These are phyloP conservation scores for Peronospora belbahrii DNA, from an alignment of 352 stramenopile genomes.

Conservation along the genomic window DNA sequence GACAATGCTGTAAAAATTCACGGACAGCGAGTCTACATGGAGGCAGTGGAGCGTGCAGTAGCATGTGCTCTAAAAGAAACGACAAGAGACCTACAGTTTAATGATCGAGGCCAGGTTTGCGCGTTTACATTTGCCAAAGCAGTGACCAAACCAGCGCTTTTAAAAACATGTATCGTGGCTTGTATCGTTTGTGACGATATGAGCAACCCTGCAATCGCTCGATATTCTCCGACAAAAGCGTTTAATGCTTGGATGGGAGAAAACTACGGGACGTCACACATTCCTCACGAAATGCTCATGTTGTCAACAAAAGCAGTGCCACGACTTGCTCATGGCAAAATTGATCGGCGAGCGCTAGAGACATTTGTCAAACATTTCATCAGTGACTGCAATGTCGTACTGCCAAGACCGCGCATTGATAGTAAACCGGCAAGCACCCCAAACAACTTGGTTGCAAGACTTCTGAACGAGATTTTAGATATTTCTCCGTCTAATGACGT, in stretches of 20 bases:
- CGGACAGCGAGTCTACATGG: slow-evolving; percentile 42
- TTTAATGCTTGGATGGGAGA: slow-evolving; percentile 28
- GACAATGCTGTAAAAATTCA: slow-evolving; percentile 52
- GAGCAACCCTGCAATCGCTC: not conserved
- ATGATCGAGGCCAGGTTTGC: slow-evolving; percentile 7
- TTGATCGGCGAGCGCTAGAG: slow-evolving; percentile 23
- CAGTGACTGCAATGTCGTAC: not conserved
- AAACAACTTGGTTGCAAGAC: slow-evolving; percentile 1
- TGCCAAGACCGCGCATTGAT: not conserved
- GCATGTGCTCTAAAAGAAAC: slow-evolving; percentile 8
- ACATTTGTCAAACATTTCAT: slow-evolving; percentile 4
- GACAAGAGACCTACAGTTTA: not conserved
- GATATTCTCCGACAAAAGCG: slow-evolving; percentile 7
- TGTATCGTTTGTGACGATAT: slow-evolving; percentile 13
- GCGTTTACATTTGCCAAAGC: slow-evolving; percentile 16
- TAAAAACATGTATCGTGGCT: slow-evolving; percentile 17
- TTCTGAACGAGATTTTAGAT: slow-evolving; percentile 12
- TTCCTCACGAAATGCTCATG: slow-evolving; percentile 18
- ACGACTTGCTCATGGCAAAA: slow-evolving; percentile 35
- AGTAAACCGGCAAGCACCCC: not conserved
- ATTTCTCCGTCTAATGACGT: not conserved
- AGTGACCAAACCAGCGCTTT: slow-evolving; percentile 8
- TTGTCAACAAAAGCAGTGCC: slow-evolving; percentile 12
- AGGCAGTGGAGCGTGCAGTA: slow-evolving; percentile 40
- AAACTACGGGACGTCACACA: slow-evolving; percentile 24